Base-by-base conservation (phyloP, 2,329 filamentous ascomycete species). In the Clonostachys byssicola region DNA sequence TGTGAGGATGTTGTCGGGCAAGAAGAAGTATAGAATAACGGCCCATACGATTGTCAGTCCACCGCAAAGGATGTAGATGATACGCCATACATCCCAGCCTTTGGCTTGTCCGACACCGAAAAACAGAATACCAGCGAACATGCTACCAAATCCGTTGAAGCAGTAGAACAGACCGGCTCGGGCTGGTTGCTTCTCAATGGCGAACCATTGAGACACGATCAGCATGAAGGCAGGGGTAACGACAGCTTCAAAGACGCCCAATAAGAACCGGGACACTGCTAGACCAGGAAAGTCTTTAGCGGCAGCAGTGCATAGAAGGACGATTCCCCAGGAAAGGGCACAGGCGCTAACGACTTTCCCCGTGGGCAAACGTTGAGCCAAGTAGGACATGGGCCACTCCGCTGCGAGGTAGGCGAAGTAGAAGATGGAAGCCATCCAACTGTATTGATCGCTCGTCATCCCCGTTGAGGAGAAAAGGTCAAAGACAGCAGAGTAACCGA, bases 11-110 rank as follows among this genome's bases (percentile, higher is more conserved):
- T 49, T 49, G 49, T 77, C 68, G 0, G 74, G 75, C 4, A 78
- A 65, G 16, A 70, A 55, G 40, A 64, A 52, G 44, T 67, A 65
- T 14, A 78, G 45, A 5, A 66, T 55, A 8, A 73, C 62, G 2
- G 63, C 70, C 66, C 72, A 71, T 5, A 73, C 49, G 42, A 74
- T 68, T 1, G 73, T 78, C 3, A 61, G 55, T 0, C 67, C 46
- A 3, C 75, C 74, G 2, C 77, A 66, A 34, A 77, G 61, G 51
- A 74, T 72, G 53, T 72, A 78, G 65, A 79, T 71, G 65, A 69
- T 74, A 46, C 68, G 63, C 73, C 74, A 77, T 34, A 77, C 57
- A 18, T 56, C 54, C 47, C 47, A 49, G 42, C 67, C 60, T 30
- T 62, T 55, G 43, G 77, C 68, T 49, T 79, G 74, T 1, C 75